Percentiles rank a stretch among this genome's conserved stretches.
phyloP scores from a whole-genome alignment of 768 basidiomycete genomes.

The Russula virescens region DNA sequence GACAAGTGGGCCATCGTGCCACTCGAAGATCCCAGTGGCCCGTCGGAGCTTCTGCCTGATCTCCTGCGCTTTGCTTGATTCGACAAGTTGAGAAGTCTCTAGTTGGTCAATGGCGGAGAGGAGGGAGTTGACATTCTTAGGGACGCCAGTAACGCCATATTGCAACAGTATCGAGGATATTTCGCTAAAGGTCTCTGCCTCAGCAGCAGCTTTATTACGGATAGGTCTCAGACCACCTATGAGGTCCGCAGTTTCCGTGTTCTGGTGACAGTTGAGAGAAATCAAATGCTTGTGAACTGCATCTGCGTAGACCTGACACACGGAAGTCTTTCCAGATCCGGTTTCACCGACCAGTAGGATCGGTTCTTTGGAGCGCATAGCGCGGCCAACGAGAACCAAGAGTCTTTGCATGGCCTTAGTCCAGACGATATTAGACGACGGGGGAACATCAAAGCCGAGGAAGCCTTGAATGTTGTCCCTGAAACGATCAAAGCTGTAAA shows the following conservation, averaged over 20 bases:
- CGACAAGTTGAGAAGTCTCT: conserved; percentile 19
- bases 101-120: conserved; percentile 27
- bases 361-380: conserved; percentile 86
- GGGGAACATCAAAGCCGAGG: conserved; percentile 52
- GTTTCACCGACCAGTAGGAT: conserved; percentile 96
- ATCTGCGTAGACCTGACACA: conserved; percentile 84
- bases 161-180: conserved; percentile 38
- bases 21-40: conserved; percentile 83
- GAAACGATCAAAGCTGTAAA: conserved; percentile 57
- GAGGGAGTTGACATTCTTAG: conserved; percentile 29
- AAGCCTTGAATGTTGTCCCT: conserved; percentile 39
- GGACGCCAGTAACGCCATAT: conserved; percentile 33
- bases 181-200: conserved; percentile 46
- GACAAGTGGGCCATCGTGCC: conserved; percentile 95
- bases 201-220: conserved; percentile 59
- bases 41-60: conserved; percentile 43
- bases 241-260: conserved; percentile 95
- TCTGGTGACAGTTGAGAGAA: conserved; percentile 92
- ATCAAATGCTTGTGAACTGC: conserved; percentile 54
- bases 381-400: conserved; percentile 78
- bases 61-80: conserved; percentile 31
- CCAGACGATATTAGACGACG: conserved; percentile 66
- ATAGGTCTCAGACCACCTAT: conserved; percentile 90
- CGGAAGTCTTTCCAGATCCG: conserved; percentile 94
- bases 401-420: conserved; percentile 89